Evolutionary conservation across 345 rosid genomes (phyloP), one percentile per base, ranked within the genome.

Genomic region (Trapa incisa): DNA sequence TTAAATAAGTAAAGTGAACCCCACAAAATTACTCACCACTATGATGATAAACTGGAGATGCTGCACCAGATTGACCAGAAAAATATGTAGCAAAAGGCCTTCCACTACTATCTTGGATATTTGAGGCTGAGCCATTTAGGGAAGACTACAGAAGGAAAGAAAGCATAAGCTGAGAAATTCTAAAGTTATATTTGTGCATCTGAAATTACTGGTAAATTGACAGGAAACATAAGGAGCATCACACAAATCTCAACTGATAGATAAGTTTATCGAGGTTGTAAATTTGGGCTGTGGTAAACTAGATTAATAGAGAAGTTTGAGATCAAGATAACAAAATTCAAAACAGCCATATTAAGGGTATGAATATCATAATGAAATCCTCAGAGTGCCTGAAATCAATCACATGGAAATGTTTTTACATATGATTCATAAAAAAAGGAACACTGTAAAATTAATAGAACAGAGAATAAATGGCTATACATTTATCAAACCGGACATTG

Each of bases 401-500:
- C 6, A 54, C 60, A 22, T 35, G 22, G 4, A 0, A 9, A 54
- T n/a, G 60, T 11, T 54, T 54, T 15, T 54, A 17, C n/a, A 54
- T 54, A n/a, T 1, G 60, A n/a, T 33, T 8, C 60, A 54, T 11
- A 54, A 7, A n/a, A 54, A 54, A 54, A 54, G 29, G 60, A 22
- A 54, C 33, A 47, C 16, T n/a, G 38, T 33, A n/a, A 10, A 39
- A 45, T 47, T 38, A 41, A 56, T 42, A 69, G 29, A 22, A 62
- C 50, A 48, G 16, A 32, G 10, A 15, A 57, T 65, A 13, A 60
- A 76, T 69, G 71, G 39, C 72, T 62, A 56, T 93, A 93, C 98
- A 85, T 93, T 92, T 75, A 90, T 90, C 81, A 89, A 80, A 70
- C 94, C 94, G 74, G 97, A 93, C 98, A 93, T 93, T 76, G 89